phyloP scores from a whole-genome alignment of 305 asterid species.

The Fraxinus ornus region DNA sequence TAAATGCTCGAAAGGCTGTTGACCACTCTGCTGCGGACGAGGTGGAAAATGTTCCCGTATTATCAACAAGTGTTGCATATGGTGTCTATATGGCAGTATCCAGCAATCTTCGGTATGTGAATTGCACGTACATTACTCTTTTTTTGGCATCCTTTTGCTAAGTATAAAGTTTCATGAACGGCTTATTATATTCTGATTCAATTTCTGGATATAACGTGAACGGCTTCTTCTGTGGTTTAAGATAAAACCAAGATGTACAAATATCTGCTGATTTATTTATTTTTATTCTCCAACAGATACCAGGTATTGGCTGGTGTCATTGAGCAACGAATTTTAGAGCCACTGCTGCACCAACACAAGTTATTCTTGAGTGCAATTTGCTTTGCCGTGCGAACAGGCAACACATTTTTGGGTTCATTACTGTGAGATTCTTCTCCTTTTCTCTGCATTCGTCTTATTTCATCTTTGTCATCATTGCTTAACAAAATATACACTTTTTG shows the following conservation, averaged over 20 bases:
- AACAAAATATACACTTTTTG: background rate
- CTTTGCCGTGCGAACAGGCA: slow-evolving; percentile 93
- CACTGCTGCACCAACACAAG: slow-evolving; percentile 81
- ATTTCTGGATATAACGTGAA: background rate
- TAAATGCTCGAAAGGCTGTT: slow-evolving; percentile 80
- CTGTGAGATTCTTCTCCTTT: slow-evolving; percentile 52
- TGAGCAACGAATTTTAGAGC: slow-evolving; percentile 82
- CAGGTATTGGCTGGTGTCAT: slow-evolving; percentile 85
- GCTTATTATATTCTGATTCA: background rate
- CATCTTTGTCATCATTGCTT: background rate
- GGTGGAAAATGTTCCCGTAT: slow-evolving; percentile 70
- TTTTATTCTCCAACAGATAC: slow-evolving; percentile 52
- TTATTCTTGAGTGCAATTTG: slow-evolving; percentile 65
- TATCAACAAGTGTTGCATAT: slow-evolving; percentile 76
- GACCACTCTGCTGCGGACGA: slow-evolving; percentile 45
- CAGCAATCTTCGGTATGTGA: slow-evolving; percentile 78
- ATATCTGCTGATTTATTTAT: background rate
- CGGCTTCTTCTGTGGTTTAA: no score
- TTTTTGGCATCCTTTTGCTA: background rate
- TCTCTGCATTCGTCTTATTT: background rate
- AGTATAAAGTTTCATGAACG: background rate
- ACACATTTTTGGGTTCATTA: slow-evolving; percentile 84
- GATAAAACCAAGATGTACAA: background rate
- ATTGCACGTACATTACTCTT: background rate
- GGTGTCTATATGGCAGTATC: slow-evolving; percentile 90